phyloP scores from a whole-genome alignment of 1,284 basidiomycete species.

The Fomitiporia mediterranea region DNA sequence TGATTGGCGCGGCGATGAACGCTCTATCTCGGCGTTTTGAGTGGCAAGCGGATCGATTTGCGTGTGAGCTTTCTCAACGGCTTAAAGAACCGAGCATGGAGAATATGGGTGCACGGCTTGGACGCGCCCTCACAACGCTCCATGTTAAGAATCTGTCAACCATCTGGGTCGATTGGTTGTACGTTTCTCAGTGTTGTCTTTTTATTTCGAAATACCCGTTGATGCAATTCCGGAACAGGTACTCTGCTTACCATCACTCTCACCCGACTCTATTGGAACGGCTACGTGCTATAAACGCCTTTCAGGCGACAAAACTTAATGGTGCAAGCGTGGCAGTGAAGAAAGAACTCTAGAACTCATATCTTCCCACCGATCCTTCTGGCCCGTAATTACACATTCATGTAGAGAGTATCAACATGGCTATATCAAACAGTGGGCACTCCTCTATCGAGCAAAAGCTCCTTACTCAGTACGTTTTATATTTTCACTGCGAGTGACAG shows the following conservation, averaged over 20 bases:
- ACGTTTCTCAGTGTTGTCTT: slow-evolving; percentile 30
- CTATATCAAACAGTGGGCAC: too few relatives aligned
- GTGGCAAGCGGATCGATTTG: slow-evolving; percentile 86
- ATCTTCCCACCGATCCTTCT: too few relatives aligned
- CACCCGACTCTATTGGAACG: slow-evolving; percentile 89
- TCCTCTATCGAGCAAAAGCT: too few relatives aligned
- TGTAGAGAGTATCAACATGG: too few relatives aligned
- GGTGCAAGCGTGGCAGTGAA: slow-evolving; percentile 22
- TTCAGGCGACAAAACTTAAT: slow-evolving; percentile 33
- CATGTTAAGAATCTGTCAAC: slow-evolving; percentile 90
- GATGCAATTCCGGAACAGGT: slow-evolving; percentile 37
- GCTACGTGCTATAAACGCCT: slow-evolving; percentile 70
- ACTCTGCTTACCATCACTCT: slow-evolving; percentile 90
- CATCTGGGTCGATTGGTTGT: slow-evolving; percentile 89
- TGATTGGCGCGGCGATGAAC: slow-evolving; percentile 77
- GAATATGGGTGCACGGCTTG: slow-evolving; percentile 78
- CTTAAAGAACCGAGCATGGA: slow-evolving; percentile 44
- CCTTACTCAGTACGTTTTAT: too few relatives aligned
- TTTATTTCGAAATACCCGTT: background rate
- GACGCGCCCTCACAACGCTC: slow-evolving; percentile 72
- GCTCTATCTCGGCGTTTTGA: slow-evolving; percentile 80
- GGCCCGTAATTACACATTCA: too few relatives aligned
- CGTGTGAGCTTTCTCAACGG: slow-evolving; percentile 54
- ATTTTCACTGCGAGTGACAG: too few relatives aligned
- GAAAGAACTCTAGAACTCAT: slow-evolving; percentile 23